Base-by-base conservation (phyloP, 306 rosid species). In the Purshia tridentata region DNA sequence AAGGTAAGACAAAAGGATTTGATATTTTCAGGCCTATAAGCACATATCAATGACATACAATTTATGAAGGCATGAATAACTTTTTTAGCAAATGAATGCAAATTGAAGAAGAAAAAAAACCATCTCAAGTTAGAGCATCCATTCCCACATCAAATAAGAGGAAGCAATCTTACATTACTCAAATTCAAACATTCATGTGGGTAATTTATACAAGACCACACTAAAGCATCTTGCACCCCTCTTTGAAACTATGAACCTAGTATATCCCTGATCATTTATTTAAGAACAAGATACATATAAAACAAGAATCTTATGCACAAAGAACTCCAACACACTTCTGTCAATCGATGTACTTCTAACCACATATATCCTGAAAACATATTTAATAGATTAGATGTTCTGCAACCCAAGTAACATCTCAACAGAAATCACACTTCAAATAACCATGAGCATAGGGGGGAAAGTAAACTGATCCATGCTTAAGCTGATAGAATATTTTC, bases 111-210 rank as follows among this genome's bases (percentile, higher is more conserved):
- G 67, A 79, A 39, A 57, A 65, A 69, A 64, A 29, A 29, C 19
- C 39, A 52, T 42, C 63, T 50, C 20, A 8, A 58, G 56, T 56
- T 46, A 64, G 40, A 67, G 59, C 19, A 9, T n/a, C 14, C 70
- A 63, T 19, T 61, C 42, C 20, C 53, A 66, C 23, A 67, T 50
- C 47, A 62, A 47, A 18, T 23, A 66, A 29, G 35, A 22, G 46
- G 81, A 45, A 29, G 44, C 61, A 73, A 77, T 52, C 53, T 72
- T 60, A 82, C 15, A 58, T 61, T 63, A 40, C 69, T 66, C 41
- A 63, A 49, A 54, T 18, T 39, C 69, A 60, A 56, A 16, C 47
- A 39, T 61, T 20, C 47, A 15, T 0, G 8, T 39, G 67, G 40
- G 67, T 61, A 8, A 14, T 61, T 14, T 50, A 16, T 61, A 23